Evolutionary conservation across 2,329 filamentous ascomycete genomes (phyloP), one percentile per base, ranked within the genome.

Genomic region (Claviceps paspali): DNA sequence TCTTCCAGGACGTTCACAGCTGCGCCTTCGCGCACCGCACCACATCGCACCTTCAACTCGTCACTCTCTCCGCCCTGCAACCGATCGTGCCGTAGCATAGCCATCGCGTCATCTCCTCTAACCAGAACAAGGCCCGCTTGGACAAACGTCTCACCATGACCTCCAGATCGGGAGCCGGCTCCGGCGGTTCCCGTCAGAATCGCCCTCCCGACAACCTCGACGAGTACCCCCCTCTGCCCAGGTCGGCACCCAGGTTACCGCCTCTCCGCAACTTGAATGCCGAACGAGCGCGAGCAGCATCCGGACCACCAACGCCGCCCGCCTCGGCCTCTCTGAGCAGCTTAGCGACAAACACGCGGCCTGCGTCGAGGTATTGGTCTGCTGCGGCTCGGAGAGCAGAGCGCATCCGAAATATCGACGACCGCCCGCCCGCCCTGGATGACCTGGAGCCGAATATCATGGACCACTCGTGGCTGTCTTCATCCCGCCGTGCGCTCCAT

Each of bases 321-420:
- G 15, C 4, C 11, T 28, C 27, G n/a, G n/a, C 28, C 23, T 30
- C 36, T 3, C 12, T 17, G 3, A 18, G 17, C 28, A 33, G 23
- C 10, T 15, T 27, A 11, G 35, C 31, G 10, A 27, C 26, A 8
- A 34, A 17, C 29, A 23, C 34, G n/a, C 43, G 36, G 11, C 35
- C 41, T 3, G 38, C 38, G 10, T 38, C 41, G 8, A 40, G 44
- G 17, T 36, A 43, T 33, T 56, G 46, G 50, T 49, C 51, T 15
- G 39, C 52, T 6, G 49, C 50, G 4, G 45, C 52, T 27, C 53
- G 54, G 21, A 51, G 56, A 36, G 56, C 56, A 15, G 57, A 60
- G 43, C 55, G 57, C 41, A 57, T 59, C 33, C 53, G 53, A 30
- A 52, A 46, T 21, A 45, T 56, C 8, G 53, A 59, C 35, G 56